phyloP scores from a whole-genome alignment of 257 asterid species.

The Nicotiana benthamiana region DNA sequence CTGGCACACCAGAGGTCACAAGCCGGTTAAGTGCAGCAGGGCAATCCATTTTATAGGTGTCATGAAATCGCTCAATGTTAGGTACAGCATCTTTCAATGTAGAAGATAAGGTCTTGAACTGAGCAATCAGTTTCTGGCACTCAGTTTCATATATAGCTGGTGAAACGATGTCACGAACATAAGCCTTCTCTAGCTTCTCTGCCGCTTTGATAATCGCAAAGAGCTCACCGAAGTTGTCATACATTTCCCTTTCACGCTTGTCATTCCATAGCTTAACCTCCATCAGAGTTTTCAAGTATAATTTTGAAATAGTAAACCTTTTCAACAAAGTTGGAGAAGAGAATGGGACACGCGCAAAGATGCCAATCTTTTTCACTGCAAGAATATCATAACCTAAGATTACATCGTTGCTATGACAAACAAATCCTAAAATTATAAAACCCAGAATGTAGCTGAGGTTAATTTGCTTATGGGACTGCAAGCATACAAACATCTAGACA shows the following conservation, averaged over 20 bases:
- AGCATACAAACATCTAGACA: neutral
- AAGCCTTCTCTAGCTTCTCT: slow-evolving; percentile 88
- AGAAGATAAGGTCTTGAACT: slow-evolving; percentile 72
- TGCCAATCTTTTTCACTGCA: slow-evolving; percentile 28
- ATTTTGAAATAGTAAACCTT: neutral
- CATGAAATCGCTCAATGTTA: slow-evolving; percentile 71
- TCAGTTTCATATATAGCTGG: slow-evolving; percentile 59
- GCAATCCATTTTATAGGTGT: slow-evolving; percentile 79
- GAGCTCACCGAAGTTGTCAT: slow-evolving; percentile 78
- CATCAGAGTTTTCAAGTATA: slow-evolving; percentile 23
- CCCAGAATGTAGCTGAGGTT: neutral
- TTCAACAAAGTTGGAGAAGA: slow-evolving; percentile 70
- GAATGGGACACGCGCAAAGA: slow-evolving; percentile 95
- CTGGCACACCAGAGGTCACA: slow-evolving; percentile 75
- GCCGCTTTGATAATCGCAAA: slow-evolving; percentile 86
- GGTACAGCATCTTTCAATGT: slow-evolving; percentile 67
- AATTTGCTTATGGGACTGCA: neutral
- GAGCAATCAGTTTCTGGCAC: slow-evolving; percentile 75
- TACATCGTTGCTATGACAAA: neutral
- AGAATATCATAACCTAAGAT: neutral
- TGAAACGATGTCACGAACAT: slow-evolving; percentile 65
- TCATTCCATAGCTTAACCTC: slow-evolving; percentile 98
- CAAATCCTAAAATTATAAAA: neutral
- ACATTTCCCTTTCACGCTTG: slow-evolving; percentile 94
- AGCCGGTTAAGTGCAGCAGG: slow-evolving; percentile 73